A percentile compares a stretch with the other conserved stretches of the same genome.
phyloP scores from a whole-genome alignment of 176 grass and related monocot genomes.

The Rhynchospora pubera region DNA sequence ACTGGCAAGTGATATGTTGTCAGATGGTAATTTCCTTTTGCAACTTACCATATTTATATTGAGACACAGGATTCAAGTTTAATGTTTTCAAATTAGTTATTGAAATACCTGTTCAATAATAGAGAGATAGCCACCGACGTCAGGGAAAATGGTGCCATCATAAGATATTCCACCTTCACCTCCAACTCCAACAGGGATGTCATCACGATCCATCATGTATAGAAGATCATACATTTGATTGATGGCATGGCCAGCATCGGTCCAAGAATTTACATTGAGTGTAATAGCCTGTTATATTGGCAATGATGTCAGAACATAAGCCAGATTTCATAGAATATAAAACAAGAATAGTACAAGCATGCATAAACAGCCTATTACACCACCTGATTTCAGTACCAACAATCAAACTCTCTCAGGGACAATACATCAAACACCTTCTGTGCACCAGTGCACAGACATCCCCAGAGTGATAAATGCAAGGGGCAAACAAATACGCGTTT shows the following conservation, averaged over 20 bases:
- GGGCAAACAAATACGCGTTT: not conserved
- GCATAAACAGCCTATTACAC: not conserved
- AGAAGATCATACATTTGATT: slow-evolving; percentile 85
- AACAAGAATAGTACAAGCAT: not conserved
- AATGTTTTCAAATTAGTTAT: not conserved
- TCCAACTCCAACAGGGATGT: slow-evolving; percentile 70
- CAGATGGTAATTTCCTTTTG: not conserved
- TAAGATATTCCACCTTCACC: slow-evolving; percentile 57
- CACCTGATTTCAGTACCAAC: not conserved
- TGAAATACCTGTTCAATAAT: slow-evolving; percentile 60
- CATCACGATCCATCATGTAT: slow-evolving; percentile 81
- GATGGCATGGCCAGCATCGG: slow-evolving; percentile 70
- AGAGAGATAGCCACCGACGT: slow-evolving; percentile 75
- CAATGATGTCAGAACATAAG: not conserved
- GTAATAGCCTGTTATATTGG: slow-evolving; percentile 47
- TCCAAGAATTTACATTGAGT: slow-evolving; percentile 69
- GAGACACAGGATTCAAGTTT: not conserved
- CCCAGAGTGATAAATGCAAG: not conserved
- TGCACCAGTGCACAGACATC: not conserved
- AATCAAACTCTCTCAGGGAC: not conserved
- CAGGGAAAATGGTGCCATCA: slow-evolving; percentile 25
- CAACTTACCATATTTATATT: not conserved
- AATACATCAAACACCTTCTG: not conserved
- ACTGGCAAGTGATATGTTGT: not conserved
- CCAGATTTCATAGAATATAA: not conserved